A percentile compares a stretch with the other conserved stretches of the same genome.
These are phyloP conservation scores for Venustampulla echinocandica DNA, from an alignment of 495 filamentous ascomycete genomes.

Conservation along the genomic window DNA sequence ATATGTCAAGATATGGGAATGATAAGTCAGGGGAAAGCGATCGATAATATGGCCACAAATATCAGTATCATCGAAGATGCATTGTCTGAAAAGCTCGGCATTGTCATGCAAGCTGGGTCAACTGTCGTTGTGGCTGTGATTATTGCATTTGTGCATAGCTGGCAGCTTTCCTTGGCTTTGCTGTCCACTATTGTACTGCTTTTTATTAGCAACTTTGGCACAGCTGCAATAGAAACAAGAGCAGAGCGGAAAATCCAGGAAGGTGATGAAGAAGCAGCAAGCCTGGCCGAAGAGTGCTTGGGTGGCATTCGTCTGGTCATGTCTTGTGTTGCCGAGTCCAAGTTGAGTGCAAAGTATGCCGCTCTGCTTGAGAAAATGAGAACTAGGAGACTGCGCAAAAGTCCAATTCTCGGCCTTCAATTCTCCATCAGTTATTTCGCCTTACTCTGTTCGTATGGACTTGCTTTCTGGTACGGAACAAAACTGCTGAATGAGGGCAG, in stretches of 20 bases:
- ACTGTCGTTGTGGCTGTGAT: conserved; percentile 41
- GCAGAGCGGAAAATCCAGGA: conserved; percentile 45
- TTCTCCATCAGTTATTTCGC: conserved; percentile 23
- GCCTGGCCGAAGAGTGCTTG: conserved; percentile 49
- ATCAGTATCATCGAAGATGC: conserved; percentile 61
- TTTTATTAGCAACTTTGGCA: conserved; percentile 47
- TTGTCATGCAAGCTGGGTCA: conserved; percentile 43
- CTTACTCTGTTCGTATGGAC: no score
- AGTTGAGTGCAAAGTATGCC: conserved; percentile 42
- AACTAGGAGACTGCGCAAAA: conserved; percentile 34
- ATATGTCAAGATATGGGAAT: no score
- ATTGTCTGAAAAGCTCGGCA: conserved; percentile 52
- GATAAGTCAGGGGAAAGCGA: no score
- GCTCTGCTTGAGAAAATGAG: conserved; percentile 48
- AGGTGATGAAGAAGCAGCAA: conserved; percentile 48
- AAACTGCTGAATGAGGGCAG: no score
- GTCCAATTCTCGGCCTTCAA: conserved; percentile 24
- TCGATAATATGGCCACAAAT: no score
- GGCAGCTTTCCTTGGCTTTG: conserved; percentile 50
- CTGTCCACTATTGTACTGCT: conserved; percentile 48
- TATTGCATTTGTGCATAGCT: conserved; percentile 48
- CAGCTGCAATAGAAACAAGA: conserved; percentile 49
- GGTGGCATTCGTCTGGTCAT: conserved; percentile 48
- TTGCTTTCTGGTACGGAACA: no score
- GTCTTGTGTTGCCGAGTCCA: conserved; percentile 54